Evolutionary conservation across 192 early-diverging fungal genomes (phyloP), one percentile per base, ranked within the genome.

Genomic region (Linnemannia schmuckeri): DNA sequence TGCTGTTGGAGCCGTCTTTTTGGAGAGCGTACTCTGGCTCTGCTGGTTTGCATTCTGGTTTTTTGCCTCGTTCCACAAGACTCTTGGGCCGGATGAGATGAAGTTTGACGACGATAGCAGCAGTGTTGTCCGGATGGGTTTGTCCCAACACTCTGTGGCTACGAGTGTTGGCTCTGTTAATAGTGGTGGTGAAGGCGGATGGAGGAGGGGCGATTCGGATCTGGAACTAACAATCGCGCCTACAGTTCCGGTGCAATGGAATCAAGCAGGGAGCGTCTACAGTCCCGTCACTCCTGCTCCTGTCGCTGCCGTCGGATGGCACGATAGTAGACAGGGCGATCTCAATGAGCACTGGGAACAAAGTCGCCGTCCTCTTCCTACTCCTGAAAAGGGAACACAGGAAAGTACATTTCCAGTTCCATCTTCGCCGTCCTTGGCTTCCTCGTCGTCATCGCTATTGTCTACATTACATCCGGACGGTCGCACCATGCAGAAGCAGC

Each of bases 21-120:
- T 81, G 20, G 37, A 38, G 17, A 74, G 79, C 33, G 17, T 75
- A 10, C 79, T 81, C 8, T 81, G 79, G 79, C 38, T 79, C 18
- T 30, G 44, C 24, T 79, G 77, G 77, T 57, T 79, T 38, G 38
- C 66, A 5, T 71, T 40, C 24, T 74, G 79, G 72, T 75, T 75
- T 73, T 37, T 81, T 24, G 46, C 52, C 46, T 38, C 70, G 70
- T 79, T 57, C 30, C 47, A 66, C 63, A 66, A 73, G 44, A 33
- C 41, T 17, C 27, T 46, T 12, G 40, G 42, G 4, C n/a, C 40
- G 15, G 72, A 30, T 8, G 72, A 46, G n/a, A 18, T 46, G 15
- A 27, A 41, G 38, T 9, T 46, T 17, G 72, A 49, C 6, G 24
- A 6, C 12, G 27, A 73, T 30, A 27, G 27, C 5, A 49, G 70